These are phyloP conservation scores for Arabidopsis suecica DNA, from an alignment of 345 rosid genomes.

Conservation along the genomic window DNA sequence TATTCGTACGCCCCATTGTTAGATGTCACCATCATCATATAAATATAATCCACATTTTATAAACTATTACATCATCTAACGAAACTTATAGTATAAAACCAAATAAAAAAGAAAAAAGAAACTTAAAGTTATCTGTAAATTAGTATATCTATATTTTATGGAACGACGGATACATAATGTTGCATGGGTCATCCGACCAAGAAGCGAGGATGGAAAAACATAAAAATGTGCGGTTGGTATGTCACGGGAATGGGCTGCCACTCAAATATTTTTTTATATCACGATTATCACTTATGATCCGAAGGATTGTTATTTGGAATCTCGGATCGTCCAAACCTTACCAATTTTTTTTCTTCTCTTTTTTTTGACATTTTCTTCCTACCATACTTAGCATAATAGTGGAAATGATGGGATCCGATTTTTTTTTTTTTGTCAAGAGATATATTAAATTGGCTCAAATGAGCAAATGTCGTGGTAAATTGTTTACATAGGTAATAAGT, in stretches of 20 bases:
- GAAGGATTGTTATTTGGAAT: slow-evolving; percentile 1
- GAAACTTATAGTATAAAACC: not conserved
- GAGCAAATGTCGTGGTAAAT: too few relatives aligned
- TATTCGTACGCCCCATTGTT: not conserved
- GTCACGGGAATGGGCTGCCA: slow-evolving; percentile 35
- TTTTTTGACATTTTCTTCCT: not conserved
- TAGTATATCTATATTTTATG: not conserved
- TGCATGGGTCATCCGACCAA: slow-evolving; percentile 40
- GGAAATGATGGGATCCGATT: not conserved
- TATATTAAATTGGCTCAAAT: too few relatives aligned
- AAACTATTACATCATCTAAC: not conserved
- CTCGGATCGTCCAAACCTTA: slow-evolving; percentile 1
- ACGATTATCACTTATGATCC: not conserved
- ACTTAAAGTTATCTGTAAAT: not conserved
- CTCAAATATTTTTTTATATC: not conserved
- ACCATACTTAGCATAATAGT: not conserved
- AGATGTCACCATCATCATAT: not conserved
- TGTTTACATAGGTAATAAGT: too few relatives aligned
- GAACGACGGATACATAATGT: slow-evolving; percentile 19
- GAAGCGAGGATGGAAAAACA: slow-evolving; percentile 17
- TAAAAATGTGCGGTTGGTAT: slow-evolving; percentile 35
- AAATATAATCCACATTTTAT: too few relatives aligned
- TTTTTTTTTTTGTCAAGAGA: too few relatives aligned
- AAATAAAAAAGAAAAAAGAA: too few relatives aligned
- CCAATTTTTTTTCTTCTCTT: too few relatives aligned